Conservation (phyloP, 495 filamentous ascomycete species). For the Neurospora sp. region DNA sequence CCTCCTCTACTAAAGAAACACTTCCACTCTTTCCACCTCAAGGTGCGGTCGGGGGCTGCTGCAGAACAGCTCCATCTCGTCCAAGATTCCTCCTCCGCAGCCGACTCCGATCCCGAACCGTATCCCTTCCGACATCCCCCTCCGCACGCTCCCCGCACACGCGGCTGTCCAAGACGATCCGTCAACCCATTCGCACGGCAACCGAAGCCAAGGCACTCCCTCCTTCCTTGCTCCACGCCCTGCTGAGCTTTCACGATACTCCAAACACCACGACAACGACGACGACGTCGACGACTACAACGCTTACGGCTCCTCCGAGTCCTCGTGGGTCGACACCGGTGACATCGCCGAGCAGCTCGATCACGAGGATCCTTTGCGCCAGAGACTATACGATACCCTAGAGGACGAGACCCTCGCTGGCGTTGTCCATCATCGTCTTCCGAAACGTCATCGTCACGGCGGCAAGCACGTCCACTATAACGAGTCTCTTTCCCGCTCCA, state of each 20-base stretch:
- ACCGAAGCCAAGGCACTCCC: background rate
- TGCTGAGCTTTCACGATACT: conserved; percentile 17
- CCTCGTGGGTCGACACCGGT: conserved; percentile 88
- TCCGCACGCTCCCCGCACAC: conserved; percentile 41
- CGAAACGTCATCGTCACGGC: conserved; percentile 18
- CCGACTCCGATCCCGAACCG: conserved; percentile 21
- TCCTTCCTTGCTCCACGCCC: conserved; percentile 1
- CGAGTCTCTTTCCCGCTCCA: conserved; percentile 14
- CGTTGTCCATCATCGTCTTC: conserved; percentile 32
- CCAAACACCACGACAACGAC: conserved; percentile 1
- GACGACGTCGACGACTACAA: conserved; percentile 26
- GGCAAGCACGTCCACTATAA: conserved; percentile 39
- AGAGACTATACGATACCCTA: conserved; percentile 50
- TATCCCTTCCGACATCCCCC: conserved; percentile 53
- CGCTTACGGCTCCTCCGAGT: conserved; percentile 44
- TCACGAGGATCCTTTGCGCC: conserved; percentile 67
- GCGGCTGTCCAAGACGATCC: conserved; percentile 22
- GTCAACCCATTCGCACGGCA: background rate
- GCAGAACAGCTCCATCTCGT: conserved; percentile 45
- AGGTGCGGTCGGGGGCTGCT: conserved; percentile 46
- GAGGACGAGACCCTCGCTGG: conserved; percentile 47
- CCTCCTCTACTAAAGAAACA: conserved; percentile 4
- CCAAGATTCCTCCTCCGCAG: conserved; percentile 48
- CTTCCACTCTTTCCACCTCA: conserved; percentile 1
- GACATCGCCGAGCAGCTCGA: conserved; percentile 86